These are phyloP conservation scores for Sporobolomyces roseus DNA, from an alignment of 768 basidiomycete species.

Conservation along the genomic window DNA sequence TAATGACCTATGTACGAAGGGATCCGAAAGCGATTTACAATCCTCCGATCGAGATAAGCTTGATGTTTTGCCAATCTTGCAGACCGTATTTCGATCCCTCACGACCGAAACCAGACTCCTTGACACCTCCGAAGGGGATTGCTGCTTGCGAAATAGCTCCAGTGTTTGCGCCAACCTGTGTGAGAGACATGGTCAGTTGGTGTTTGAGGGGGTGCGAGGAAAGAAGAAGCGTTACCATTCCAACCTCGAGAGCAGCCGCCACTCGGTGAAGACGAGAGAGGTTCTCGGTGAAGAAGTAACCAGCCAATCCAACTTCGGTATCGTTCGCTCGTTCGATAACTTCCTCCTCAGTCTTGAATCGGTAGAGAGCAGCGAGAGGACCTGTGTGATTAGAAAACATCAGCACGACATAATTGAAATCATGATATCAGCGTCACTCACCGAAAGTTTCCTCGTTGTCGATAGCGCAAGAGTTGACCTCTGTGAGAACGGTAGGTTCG, in stretches of 20 bases:
- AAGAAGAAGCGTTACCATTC: constrained; percentile 28
- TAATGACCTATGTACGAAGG: background rate
- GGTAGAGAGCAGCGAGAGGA: constrained; percentile 72
- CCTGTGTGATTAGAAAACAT: too few relatives aligned
- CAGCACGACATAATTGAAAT: too few relatives aligned
- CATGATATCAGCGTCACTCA: background rate
- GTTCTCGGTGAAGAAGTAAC: constrained; percentile 83
- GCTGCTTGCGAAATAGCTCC: constrained; percentile 70
- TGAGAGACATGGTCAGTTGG: background rate
- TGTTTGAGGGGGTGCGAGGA: background rate
- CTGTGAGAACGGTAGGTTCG: constrained; percentile 72
- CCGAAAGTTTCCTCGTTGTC: constrained; percentile 91
- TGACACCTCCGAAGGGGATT: constrained; percentile 70
- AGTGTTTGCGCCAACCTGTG: constrained; percentile 50
- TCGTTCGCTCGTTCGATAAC: constrained; percentile 80
- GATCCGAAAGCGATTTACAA: background rate
- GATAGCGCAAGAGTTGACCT: constrained; percentile 66
- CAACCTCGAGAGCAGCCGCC: constrained; percentile 83
- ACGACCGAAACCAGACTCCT: constrained; percentile 72
- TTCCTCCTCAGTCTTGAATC: constrained; percentile 92
- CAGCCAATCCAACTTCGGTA: constrained; percentile 78
- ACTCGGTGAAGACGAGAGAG: constrained; percentile 88
- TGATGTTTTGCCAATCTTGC: constrained; percentile 59
- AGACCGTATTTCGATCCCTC: constrained; percentile 74
- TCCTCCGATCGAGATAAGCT: constrained; percentile 31